Base-by-base conservation (phyloP, 169 alveolate species). In the Plasmodium fragile region DNA sequence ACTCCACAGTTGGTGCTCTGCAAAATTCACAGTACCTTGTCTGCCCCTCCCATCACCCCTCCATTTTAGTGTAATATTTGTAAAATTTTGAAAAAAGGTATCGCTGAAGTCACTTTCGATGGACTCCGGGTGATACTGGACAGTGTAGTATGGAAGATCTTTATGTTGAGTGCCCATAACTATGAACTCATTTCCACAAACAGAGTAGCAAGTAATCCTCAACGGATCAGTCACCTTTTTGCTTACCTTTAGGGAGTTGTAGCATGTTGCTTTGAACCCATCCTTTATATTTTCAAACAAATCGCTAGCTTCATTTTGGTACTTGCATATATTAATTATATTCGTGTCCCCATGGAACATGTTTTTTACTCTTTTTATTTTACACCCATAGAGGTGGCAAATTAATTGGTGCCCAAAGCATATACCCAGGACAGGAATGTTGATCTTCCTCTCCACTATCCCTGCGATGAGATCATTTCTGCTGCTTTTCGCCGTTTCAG, bases 121-220 rank as follows among this genome's bases (percentile, higher is more conserved):
- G 1, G 96, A 94, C 83, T 95, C 96, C 1, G 96, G 97, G 69
- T 94, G 96, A 75, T 94, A 95, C 70, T 95, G 97, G 0, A 94
- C 95, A 11, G 96, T 95, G 65, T 89, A 90, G 25, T 94, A 59
- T 10, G 97, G 97, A 30, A 75, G 82, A 0, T 59, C 22, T 32
- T 39, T 55, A 82, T 94, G 97, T 43, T 93, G 90, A 11, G 91
- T 13, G 1, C 94, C 97, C 97, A 95, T 94, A 28, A 95, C 39
- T 70, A 94, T 91, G 32, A 65, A 72, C 43, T 89, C 87, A 43
- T 73, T 87, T 55, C 34, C 59, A 25, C 72, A 53, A 52, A 45
- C 36, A n/a, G 93, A 85, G 32, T 85, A 85, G 79, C 93, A 85
- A 13, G 87, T 49, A 49, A 85, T 85, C 28, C 18, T 4, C 32